Base-by-base conservation (phyloP, 2,329 filamentous ascomycete species). In the Alternaria sp. region DNA sequence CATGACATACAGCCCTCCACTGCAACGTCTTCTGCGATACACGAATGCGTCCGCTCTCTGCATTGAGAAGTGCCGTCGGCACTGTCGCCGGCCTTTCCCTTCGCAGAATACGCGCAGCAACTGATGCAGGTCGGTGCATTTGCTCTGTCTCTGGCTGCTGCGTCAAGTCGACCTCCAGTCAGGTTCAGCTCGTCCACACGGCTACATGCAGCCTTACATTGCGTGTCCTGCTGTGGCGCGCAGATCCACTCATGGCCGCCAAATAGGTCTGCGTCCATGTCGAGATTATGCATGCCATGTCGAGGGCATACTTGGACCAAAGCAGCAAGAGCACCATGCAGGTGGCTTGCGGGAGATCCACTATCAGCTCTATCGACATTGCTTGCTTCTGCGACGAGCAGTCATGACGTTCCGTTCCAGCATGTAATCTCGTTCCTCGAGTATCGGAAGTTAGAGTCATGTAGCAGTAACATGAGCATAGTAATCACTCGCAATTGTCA, bases 191-290 rank as follows among this genome's bases (percentile, higher is more conserved):
- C 55, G 55, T 51, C 61, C 51, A 47, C 58, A 64, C 67, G 63
- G 72, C 71, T 69, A 69, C 71, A 75, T 70, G 69, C 70, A 74
- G 76, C 75, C 75, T 75, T 73, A 70, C 72, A 68, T 68, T 71
- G 69, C 71, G 67, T 65, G 57, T 66, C 54, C 52, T 70, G 61
- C 62, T 59, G 60, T 68, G 68, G 64, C 66, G 69, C 72, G 63
- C 46, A 44, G 47, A 64, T 63, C 56, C 61, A 61, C 59, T 50
- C 57, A 26, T 54, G 62, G 51, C 65, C 65, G 51, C 54, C 62
- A 40, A 60, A 28, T 46, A 54, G 45, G 57, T 56, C 49, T 28
- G 51, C 49, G 52, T 59, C 43, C 54, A 69, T 62, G 63, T 68
- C 69, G 47, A 30, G 28, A 30, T 40, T 40, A 69, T 70, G 66